Evolutionary conservation across 495 filamentous ascomycete genomes (phyloP), one percentile per base, ranked within the genome.

Genomic region (Talaromyces wortmannii): DNA sequence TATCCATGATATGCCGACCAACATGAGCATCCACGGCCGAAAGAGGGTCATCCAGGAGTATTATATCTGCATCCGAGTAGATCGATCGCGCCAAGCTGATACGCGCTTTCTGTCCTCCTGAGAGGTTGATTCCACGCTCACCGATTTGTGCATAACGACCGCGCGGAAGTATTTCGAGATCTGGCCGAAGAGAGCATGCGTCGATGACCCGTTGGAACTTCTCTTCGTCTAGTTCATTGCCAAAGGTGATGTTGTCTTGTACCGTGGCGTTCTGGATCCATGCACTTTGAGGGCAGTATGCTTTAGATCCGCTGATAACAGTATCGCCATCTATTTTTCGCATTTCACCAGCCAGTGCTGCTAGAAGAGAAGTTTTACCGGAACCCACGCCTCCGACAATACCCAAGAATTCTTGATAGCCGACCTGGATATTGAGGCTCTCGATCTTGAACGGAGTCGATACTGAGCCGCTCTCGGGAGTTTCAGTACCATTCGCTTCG

Each of bases 101-200:
- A 42, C 89, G 77, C 61, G 90, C 86, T 60, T 91, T 91, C 62
- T 92, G 89, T 5, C 89, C 89, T 31, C 89, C 89, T 42, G 86
- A 90, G 5, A 92, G 79, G 3, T 86, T 91, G 63, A 92, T 90
- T 33, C 89, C 89, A 17, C 88, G 78, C 63, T 91, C 89, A 29
- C 89, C 89, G 64, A 92, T 89, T 64, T 91, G 87, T 0, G 89
- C 91, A 55, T 73, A 61, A 55, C 91, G 89, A 18, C 87, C 81
- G 59, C 83, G 76, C 0, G 87, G 88, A 44, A 91, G 71, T 83
- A 90, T 90, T 51, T 91, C 85, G 6, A 92, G 62, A 73, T 92
- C 88, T 0, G 82, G 79, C 54, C 82, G 77, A 53, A 92, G 70
- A 8, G 88, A 86, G 61, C 88, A 91, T 18, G 87, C 86, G 51